phyloP scores from a whole-genome alignment of 257 asterid genomes.

The Ballota nigra region DNA sequence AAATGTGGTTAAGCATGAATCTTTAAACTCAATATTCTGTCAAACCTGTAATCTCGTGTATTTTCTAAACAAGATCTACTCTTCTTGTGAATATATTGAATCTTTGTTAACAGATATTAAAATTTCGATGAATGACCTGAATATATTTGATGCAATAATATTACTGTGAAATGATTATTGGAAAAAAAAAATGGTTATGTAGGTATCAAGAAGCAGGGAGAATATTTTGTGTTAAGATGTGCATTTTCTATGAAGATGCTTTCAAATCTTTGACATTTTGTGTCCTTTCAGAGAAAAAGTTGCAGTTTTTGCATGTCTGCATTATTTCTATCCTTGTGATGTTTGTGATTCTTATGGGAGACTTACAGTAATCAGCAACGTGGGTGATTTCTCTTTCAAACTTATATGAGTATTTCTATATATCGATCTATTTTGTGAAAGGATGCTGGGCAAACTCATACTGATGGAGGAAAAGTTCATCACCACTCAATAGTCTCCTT shows the following conservation, averaged over 20 bases:
- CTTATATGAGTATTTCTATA: constrained; percentile 16
- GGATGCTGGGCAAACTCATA: constrained; percentile 57
- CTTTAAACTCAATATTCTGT: constrained; percentile 7
- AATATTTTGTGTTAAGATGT: constrained; percentile 1
- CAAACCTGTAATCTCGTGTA: not conserved
- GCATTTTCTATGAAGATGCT: not conserved
- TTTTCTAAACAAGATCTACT: not conserved
- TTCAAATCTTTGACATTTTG: constrained; percentile 16
- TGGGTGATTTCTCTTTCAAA: constrained; percentile 15
- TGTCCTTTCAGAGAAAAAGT: constrained; percentile 5
- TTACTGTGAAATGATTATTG: constrained; percentile 6
- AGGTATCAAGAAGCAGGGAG: not conserved
- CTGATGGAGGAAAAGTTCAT: constrained; percentile 78
- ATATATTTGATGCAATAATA: not conserved
- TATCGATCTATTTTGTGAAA: constrained; percentile 26
- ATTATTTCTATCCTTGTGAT: constrained; percentile 7
- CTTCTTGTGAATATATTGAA: constrained; percentile 1
- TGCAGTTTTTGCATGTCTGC: constrained; percentile 12
- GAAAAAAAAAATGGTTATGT: not conserved
- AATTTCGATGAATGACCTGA: not conserved
- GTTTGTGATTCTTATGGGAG: constrained; percentile 13
- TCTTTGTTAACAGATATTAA: not conserved
- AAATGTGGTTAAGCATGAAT: constrained; percentile 4
- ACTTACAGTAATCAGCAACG: not conserved
- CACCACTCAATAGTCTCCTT: constrained; percentile 79